Evolutionary conservation across 306 rosid genomes (phyloP), one percentile per base, ranked within the genome.

Genomic region (Aeschynomene evenia): DNA sequence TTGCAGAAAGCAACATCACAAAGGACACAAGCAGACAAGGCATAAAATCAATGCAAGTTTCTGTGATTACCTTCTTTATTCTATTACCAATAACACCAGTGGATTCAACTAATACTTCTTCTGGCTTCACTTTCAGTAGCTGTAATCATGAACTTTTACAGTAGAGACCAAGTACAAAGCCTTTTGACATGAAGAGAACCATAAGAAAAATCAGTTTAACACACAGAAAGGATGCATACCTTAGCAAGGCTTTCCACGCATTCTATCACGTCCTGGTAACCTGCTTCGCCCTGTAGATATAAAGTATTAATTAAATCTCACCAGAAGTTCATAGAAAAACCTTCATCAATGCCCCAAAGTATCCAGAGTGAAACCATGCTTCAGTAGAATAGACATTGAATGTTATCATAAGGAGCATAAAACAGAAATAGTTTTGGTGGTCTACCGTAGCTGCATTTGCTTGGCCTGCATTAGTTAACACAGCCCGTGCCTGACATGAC

Each of bases 391-490:
- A 45, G n/a, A 31, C 1, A 49, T 29, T 22, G 33, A 28, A n/a
- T 26, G 19, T 76, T 52, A 59, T 60, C 51, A 59, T 21, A 36
- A 68, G 15, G 15, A 22, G 68, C 50, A 31, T 48, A 28, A 36
- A 74, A 69, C 16, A 61, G 31, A 51, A 42, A 52, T 29, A 58
- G 33, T 21, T 4, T 56, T 8, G 9, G 43, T 20, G 66, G 50
- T 76, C 60, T 84, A 93, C 98, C 57, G 97, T 90, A 29, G 96
- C 96, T 10, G 97, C 98, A 85, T 93, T 93, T 68, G 97, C 98
- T 79, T 93, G 98, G 77, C 98, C 98, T 46, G 98, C 98, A 70
- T 93, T 93, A 58, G 83, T 93, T 77, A 93, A 74, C 70, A 93
- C 94, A 13, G 96, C 97, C 42, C 97, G 97, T 2, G 94, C 98